Conservation (phyloP, 148 eudicot genomes). For the Rhododendron williamsianum region DNA sequence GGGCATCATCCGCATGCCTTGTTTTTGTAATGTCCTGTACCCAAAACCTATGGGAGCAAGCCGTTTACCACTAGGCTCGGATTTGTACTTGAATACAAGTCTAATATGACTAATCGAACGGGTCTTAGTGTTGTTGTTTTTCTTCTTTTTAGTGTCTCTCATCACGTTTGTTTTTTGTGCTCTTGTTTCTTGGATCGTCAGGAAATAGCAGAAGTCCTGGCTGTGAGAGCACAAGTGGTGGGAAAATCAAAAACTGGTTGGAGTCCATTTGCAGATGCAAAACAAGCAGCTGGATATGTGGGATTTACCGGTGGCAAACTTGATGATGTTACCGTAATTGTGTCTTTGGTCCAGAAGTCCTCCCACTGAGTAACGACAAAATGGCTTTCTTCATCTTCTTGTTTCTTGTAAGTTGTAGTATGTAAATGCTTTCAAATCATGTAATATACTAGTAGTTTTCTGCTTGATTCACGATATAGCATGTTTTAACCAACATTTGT, state of each 20-base stretch:
- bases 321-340: slow-evolving; percentile 6
- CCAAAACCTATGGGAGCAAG: neutral
- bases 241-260: slow-evolving; percentile 46
- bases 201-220: slow-evolving; percentile 68
- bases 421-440: neutral
- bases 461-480: neutral
- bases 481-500: neutral
- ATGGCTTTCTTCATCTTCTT: neutral
- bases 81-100: neutral
- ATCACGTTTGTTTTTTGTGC: neutral
- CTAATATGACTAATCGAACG: neutral
- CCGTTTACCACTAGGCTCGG: neutral
- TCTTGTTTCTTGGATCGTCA: slow-evolving; percentile 15
- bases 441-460: neutral
- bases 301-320: slow-evolving; percentile 35
- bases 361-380: neutral
- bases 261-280: slow-evolving; percentile 81
- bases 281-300: slow-evolving; percentile 61
- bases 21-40: neutral
- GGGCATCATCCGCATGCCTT: neutral
- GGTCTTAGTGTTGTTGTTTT: neutral
- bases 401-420: slow-evolving; percentile 10
- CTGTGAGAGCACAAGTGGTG: slow-evolving; percentile 56
- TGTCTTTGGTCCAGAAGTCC: slow-evolving; percentile 1
- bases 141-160: neutral